Evolutionary conservation across 257 asterid species (phyloP).

Genomic region (Solanum piurae): DNA sequence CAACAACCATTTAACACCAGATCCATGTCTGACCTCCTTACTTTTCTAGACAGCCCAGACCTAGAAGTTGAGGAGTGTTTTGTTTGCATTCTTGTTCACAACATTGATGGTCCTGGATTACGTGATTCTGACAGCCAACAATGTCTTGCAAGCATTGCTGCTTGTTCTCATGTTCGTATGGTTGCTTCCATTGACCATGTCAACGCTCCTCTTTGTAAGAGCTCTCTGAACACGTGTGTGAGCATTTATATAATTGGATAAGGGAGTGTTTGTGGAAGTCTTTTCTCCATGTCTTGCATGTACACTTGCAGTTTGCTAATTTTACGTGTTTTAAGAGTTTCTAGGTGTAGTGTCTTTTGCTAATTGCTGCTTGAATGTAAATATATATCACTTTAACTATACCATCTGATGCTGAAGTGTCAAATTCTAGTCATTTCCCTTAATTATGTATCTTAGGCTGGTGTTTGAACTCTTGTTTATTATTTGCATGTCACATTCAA

Average conservation of each 20-base stretch:
- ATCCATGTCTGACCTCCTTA: constrained; percentile 74
- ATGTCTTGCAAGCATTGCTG: constrained; percentile 68
- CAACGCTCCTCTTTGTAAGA: constrained; percentile 84
- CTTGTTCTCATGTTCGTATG: constrained; percentile 71
- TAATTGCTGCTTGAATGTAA: not conserved
- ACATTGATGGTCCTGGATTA: constrained; percentile 82
- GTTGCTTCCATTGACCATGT: constrained; percentile 90
- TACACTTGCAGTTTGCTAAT: not conserved
- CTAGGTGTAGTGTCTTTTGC: not conserved
- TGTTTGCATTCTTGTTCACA: constrained; percentile 63
- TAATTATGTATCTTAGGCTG: not conserved
- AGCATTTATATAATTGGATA: not conserved
- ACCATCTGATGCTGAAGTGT: not conserved
- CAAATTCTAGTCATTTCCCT: not conserved
- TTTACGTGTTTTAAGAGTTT: not conserved
- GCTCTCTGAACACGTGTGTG: not conserved
- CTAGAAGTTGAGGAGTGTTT: constrained; percentile 42
- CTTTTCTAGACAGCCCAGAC: constrained; percentile 56
- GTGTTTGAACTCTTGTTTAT: not conserved
- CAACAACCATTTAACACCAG: constrained; percentile 56
- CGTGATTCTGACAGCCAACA: constrained; percentile 85
- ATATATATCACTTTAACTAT: not conserved
- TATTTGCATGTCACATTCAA: not conserved
- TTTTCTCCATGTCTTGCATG: not conserved
- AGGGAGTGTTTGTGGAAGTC: not conserved